Conservation (phyloP, 176 grass and related monocot species). For the Dactylis glomerata region DNA sequence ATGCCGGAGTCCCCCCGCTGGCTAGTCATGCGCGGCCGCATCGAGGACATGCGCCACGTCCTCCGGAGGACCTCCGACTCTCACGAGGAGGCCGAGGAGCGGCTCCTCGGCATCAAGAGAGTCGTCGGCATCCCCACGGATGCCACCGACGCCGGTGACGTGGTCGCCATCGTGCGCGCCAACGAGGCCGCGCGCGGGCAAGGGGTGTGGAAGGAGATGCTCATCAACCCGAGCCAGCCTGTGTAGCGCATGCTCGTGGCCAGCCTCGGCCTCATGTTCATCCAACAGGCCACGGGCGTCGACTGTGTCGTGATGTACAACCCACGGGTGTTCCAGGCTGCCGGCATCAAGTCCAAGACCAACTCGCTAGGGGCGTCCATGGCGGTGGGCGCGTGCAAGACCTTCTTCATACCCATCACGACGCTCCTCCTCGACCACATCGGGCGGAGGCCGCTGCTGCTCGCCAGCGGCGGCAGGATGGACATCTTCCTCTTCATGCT, state of each 20-base stretch:
- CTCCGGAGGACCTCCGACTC: constrained; percentile 64
- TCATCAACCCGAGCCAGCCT: constrained; percentile 50
- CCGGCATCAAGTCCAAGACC: constrained; percentile 55
- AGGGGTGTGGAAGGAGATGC: constrained; percentile 77
- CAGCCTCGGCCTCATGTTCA: constrained; percentile 76
- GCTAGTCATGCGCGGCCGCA: constrained; percentile 90
- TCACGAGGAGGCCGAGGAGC: constrained; percentile 54
- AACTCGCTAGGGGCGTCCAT: constrained; percentile 62
- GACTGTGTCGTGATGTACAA: constrained; percentile 92
- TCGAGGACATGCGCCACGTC: constrained; percentile 56
- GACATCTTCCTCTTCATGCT: constrained; percentile 63
- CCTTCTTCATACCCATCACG: too few relatives aligned
- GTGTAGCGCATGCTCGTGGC: constrained; percentile 69
- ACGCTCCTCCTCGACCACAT: constrained; percentile 76
- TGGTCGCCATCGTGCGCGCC: too few relatives aligned
- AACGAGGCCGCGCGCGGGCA: not conserved
- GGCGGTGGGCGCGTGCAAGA: constrained; percentile 81
- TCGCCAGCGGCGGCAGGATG: constrained; percentile 78
- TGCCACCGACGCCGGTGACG: too few relatives aligned
- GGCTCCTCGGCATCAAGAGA: too few relatives aligned
- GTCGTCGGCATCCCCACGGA: too few relatives aligned
- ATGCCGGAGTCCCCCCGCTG: constrained; percentile 96
- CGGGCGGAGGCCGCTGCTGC: constrained; percentile 69
- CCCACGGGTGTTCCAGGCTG: constrained; percentile 62
- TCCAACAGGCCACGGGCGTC: constrained; percentile 89